These are phyloP conservation scores for Dacryopinax primogenitus DNA, from an alignment of 768 basidiomycete species.

Conservation along the genomic window DNA sequence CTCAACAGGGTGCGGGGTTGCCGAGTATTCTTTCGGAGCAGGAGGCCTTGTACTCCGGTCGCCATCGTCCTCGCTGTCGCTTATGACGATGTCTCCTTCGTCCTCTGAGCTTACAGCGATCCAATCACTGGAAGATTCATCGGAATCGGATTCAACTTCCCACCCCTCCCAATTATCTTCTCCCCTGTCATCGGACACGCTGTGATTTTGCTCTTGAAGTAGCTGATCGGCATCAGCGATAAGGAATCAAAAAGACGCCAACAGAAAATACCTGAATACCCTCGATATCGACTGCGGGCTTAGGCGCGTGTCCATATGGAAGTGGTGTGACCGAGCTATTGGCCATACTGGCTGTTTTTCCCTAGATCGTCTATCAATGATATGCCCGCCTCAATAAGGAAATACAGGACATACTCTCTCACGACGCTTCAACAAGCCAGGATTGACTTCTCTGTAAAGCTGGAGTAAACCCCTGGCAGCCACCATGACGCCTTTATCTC, in stretches of 20 bases:
- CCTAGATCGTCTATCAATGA: constrained; percentile 34
- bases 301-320: constrained; percentile 68
- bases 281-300: constrained; percentile 73
- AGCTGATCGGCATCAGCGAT: constrained; percentile 37
- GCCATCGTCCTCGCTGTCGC: constrained; percentile 71
- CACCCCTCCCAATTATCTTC: constrained; percentile 74
- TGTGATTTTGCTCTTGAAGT: constrained; percentile 58
- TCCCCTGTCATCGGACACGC: constrained; percentile 44
- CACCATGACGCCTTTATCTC: constrained; percentile 85
- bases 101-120: constrained; percentile 61
- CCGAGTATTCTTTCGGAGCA: not conserved
- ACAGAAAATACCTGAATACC: constrained; percentile 46
- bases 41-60: not conserved
- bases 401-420: constrained; percentile 49
- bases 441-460: constrained; percentile 92
- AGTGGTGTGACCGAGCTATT: constrained; percentile 41
- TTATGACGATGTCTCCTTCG: constrained; percentile 56
- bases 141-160: constrained; percentile 67
- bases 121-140: constrained; percentile 59
- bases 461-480: constrained; percentile 77
- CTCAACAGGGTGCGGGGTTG: constrained; percentile 34
- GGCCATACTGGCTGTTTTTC: constrained; percentile 85
- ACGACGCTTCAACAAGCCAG: constrained; percentile 73
- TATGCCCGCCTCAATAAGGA: constrained; percentile 6
- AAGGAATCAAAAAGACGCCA: not conserved